These are phyloP conservation scores for Lentinula edodes DNA, from an alignment of 768 basidiomycete genomes.

Conservation along the genomic window DNA sequence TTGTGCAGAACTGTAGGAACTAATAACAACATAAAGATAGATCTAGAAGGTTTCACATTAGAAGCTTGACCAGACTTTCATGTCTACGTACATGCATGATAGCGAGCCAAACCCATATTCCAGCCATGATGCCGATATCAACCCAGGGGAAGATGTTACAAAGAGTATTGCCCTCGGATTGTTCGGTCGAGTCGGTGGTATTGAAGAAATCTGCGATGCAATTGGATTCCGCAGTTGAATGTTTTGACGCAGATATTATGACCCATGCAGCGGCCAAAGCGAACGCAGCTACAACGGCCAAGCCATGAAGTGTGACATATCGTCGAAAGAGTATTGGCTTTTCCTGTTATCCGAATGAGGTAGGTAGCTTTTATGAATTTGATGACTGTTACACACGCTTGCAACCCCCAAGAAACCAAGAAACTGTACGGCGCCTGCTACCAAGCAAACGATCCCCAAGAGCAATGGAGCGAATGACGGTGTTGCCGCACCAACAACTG, in stretches of 20 bases:
- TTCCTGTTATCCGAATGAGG: slow-evolving; percentile 41
- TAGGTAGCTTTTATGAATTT: neutral
- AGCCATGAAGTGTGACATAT: slow-evolving; percentile 63
- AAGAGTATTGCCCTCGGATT: slow-evolving; percentile 58
- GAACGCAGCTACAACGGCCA: slow-evolving; percentile 56
- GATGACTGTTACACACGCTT: slow-evolving; percentile 38
- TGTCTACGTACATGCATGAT: slow-evolving; percentile 55
- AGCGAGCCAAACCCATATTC: slow-evolving; percentile 78
- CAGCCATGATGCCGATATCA: slow-evolving; percentile 87
- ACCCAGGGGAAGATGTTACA: slow-evolving; percentile 94
- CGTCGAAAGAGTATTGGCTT: slow-evolving; percentile 57
- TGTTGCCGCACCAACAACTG: slow-evolving; percentile 84
- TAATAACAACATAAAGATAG: slow-evolving; percentile 37
- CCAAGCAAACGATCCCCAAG: slow-evolving; percentile 71
- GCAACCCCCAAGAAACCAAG: slow-evolving; percentile 85
- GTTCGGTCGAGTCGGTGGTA: slow-evolving; percentile 22
- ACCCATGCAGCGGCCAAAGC: slow-evolving; percentile 78
- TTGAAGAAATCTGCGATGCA: slow-evolving; percentile 62
- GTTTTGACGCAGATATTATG: slow-evolving; percentile 72
- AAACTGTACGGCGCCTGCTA: slow-evolving; percentile 70
- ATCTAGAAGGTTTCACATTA: slow-evolving; percentile 28
- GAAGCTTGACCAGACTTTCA: slow-evolving; percentile 5
- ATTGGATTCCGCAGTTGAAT: slow-evolving; percentile 59
- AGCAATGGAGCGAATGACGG: slow-evolving; percentile 73
- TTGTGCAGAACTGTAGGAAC: slow-evolving; percentile 68